A percentile compares a stretch with the other conserved stretches of the same genome.
phyloP scores from a whole-genome alignment of 1,139 yeast species.

The Candida glucosophila region DNA sequence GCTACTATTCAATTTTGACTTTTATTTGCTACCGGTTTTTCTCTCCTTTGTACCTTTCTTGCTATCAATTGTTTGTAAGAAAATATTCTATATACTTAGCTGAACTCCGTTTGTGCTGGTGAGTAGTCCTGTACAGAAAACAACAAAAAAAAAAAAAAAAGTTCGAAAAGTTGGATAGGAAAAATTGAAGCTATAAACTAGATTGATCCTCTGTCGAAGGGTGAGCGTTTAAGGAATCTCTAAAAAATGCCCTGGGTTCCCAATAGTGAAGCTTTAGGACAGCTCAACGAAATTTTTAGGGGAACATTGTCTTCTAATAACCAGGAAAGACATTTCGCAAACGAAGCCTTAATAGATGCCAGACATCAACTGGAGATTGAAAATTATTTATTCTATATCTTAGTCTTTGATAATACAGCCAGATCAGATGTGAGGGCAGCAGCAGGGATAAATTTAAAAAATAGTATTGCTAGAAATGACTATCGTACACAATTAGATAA shows the following conservation, averaged over 20 bases:
- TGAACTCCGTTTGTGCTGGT: too few relatives aligned
- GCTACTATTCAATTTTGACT: too few relatives aligned
- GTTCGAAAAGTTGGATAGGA: too few relatives aligned
- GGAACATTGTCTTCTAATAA: constrained; percentile 59
- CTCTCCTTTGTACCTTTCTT: too few relatives aligned
- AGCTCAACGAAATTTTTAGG: constrained; percentile 52
- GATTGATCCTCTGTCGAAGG: too few relatives aligned
- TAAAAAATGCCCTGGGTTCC: constrained; percentile 46
- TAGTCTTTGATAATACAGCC: constrained; percentile 44
- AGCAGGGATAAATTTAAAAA: constrained; percentile 81
- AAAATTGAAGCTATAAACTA: too few relatives aligned
- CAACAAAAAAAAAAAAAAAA: too few relatives aligned
- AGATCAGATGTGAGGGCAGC: constrained; percentile 68
- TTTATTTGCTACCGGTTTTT: too few relatives aligned
- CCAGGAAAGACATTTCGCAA: constrained; percentile 49
- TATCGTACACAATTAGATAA: constrained; percentile 21
- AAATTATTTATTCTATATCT: constrained; percentile 65
- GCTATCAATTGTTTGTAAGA: too few relatives aligned
- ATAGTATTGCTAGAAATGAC: constrained; percentile 42
- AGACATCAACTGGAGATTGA: constrained; percentile 65
- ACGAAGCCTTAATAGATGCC: constrained; percentile 61
- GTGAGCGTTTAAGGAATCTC: too few relatives aligned
- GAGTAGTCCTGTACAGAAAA: too few relatives aligned
- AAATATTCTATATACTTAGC: too few relatives aligned
- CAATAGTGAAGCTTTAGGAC: constrained; percentile 50